Base-by-base conservation (phyloP, 305 asterid genomes). In the Striga hermonthica region DNA sequence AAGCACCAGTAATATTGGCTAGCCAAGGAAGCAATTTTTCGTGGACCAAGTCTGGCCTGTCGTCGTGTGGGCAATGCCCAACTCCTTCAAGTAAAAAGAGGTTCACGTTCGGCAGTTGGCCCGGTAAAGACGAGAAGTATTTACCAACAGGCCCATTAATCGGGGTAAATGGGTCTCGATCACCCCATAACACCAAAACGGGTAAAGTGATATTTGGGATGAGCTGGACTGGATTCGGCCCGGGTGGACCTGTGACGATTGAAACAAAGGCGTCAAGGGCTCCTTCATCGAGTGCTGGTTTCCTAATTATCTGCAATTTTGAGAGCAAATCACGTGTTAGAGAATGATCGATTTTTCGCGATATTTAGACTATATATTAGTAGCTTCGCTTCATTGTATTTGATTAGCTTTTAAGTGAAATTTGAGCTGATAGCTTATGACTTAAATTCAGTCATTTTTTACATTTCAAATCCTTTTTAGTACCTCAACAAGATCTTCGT, bases 11-110 rank as follows among this genome's bases (percentile, higher is more conserved):
- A 53, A 87, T 80, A 59, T 66, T 63, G 52, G 81, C 81, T 64
- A 92, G 83, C 98, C 98, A 92, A 56, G 97, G 95, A 66, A 92
- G 95, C 70, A 92, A 55, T 71, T 80, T 86, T 13, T 76, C 84
- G 64, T 90, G 96, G 58, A 92, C 98, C 75, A 87, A 74, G 22
- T 90, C 91, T 0, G 98, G 96, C 75, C 93, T 69, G 62, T 90
- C 97, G 69, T 90, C 98, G 35, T 92, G 98, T 60, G 98, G 98
- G 62, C 98, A 92, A 75, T 92, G 98, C 7, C 98, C 97, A 10
- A 86, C 97, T 13, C 94, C 96, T 76, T 81, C 82, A 76, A 92
- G 65, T 69, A 90, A 76, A 64, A 60, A 84, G 14, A 92, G 84
- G 31, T 67, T 74, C 54, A 92, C 72, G 9, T 88, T 84, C 54